These are phyloP conservation scores for Cucumis melo DNA, from an alignment of 306 rosid species.

Conservation along the genomic window DNA sequence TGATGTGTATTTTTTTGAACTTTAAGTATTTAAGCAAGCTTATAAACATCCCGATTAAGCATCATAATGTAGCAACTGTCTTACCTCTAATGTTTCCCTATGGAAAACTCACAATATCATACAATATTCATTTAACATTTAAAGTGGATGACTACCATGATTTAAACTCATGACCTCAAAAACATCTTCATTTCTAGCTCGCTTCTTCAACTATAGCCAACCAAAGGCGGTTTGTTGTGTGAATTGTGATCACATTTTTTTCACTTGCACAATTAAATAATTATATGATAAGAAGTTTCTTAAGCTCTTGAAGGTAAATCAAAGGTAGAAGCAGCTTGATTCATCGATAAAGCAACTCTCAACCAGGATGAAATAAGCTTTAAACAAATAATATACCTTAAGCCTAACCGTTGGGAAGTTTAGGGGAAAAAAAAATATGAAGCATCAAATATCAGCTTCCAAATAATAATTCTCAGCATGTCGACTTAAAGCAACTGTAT, in stretches of 20 bases:
- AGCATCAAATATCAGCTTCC: not conserved
- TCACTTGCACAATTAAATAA: not conserved
- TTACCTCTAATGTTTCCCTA: not conserved
- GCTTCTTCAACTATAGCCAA: not conserved
- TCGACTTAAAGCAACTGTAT: not conserved
- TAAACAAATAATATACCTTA: not conserved
- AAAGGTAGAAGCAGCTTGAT: not conserved
- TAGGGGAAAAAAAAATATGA: not conserved
- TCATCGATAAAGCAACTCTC: not conserved
- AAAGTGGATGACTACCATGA: not conserved
- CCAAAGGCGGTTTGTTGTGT: not conserved
- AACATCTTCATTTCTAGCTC: not conserved
- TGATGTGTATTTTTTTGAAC: not conserved
- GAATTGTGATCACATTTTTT: not conserved
- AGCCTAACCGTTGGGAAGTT: not conserved
- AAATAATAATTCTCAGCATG: not conserved
- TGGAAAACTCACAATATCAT: not conserved
- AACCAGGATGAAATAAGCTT: not conserved
- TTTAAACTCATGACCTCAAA: not conserved
- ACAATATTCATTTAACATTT: not conserved
- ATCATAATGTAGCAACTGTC: not conserved
- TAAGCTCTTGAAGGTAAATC: not conserved
- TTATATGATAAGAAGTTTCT: not conserved
- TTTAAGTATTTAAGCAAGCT: not conserved
- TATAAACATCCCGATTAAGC: not conserved